These are phyloP conservation scores for Didymella pomorum DNA, from an alignment of 2,329 filamentous ascomycete species.

Conservation along the genomic window DNA sequence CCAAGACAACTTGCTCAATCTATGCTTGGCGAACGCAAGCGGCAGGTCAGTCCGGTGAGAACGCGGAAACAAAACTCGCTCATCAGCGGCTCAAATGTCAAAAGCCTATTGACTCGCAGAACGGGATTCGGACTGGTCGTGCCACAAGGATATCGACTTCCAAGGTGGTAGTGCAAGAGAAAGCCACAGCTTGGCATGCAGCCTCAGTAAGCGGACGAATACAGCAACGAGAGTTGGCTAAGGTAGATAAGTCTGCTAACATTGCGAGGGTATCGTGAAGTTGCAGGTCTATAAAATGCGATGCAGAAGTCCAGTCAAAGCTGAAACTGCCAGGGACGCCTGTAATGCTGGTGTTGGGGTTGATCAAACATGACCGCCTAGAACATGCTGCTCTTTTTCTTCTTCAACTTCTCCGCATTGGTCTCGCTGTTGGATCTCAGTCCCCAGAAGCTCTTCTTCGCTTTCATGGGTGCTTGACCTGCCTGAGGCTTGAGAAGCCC, in stretches of 20 bases:
- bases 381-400: conserved; percentile 57
- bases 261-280: conserved; percentile 12
- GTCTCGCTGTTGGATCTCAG: conserved; percentile 44
- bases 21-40: conserved; percentile 27
- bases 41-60: conserved; percentile 26
- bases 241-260: not conserved
- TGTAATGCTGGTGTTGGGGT: conserved; percentile 2
- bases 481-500: conserved; percentile 35
- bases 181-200: conserved; percentile 9
- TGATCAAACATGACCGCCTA: conserved; percentile 25
- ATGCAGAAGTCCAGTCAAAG: not conserved
- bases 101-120: not conserved
- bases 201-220: not conserved
- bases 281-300: not conserved
- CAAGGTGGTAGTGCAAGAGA: not conserved
- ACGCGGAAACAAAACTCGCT: conserved; percentile 13
- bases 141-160: not conserved
- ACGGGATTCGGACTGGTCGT: not conserved
- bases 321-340: conserved; percentile 14
- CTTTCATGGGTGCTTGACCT: conserved; percentile 31
- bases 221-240: not conserved
- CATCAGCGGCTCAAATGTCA: not conserved
- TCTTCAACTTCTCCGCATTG: conserved; percentile 47
- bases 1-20: not conserved
- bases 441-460: conserved; percentile 52